Evolutionary conservation across 371 early-diverging fungal species (phyloP), one percentile per base, ranked within the genome.

Genomic region (Lichtheimia corymbifera): DNA sequence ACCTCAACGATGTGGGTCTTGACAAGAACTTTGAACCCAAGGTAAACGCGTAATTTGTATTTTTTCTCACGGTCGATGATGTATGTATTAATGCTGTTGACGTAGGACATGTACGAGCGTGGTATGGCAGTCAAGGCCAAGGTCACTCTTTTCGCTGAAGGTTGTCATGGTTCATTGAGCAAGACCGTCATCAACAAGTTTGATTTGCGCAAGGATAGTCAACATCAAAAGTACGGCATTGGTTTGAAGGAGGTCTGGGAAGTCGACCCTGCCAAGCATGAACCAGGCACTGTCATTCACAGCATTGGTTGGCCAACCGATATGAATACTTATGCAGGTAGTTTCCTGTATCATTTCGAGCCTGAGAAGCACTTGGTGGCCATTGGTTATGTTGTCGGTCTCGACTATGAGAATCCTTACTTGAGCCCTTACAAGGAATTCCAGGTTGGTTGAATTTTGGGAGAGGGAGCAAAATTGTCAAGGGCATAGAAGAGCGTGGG

Each of bases 201-300:
- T 70, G 88, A 89, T 64, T 80, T 98, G 64, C 85, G 99, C 40
- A 85, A 92, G 58, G 91, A 96, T 58, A 79, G 82, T 61, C 82
- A 89, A 49, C 90, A 83, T 51, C 89, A 88, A 69, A 95, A 97
- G 5, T 98, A 98, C 64, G 99, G 94, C 18, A 85, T 98, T 55
- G 99, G 99, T 20, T 68, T 98, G 51, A 98, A 98, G 82, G 99
- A 98, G 79, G 96, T 97, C 55, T 98, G 99, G 99, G 97, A 98
- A 76, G 77, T 98, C 9, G 88, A 87, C 51, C 91, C 91, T 5
- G 86, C 82, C 30, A 96, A 97, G 67, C 93, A 93, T 68, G 66
- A 91, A 40, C 89, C 92, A 1, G 99, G 99, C 25, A 83, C 89
- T 15, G 91, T 95, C 25, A 70, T 88, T 40, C 99, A 98, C 68